A percentile compares a stretch with the other conserved stretches of the same genome.
These are phyloP conservation scores for Lipomyces orientalis DNA, from an alignment of 805 yeast genomes.

Conservation along the genomic window DNA sequence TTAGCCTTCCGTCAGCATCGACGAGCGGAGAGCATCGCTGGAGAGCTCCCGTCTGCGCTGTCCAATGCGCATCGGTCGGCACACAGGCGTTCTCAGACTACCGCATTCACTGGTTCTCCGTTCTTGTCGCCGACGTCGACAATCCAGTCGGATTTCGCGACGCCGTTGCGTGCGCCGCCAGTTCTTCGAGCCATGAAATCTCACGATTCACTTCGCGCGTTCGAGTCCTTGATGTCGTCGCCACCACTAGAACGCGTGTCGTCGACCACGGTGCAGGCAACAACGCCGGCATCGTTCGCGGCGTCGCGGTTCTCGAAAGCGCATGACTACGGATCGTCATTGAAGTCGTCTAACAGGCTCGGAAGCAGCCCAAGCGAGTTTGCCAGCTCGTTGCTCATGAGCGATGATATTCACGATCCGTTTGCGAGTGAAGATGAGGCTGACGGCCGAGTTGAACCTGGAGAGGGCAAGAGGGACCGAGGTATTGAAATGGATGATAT, in stretches of 20 bases:
- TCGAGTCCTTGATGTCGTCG: constrained; percentile 19
- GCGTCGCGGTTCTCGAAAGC: not conserved
- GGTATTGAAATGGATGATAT: constrained; percentile 34
- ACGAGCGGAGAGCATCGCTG: constrained; percentile 8
- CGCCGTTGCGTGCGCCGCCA: not conserved
- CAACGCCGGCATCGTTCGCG: not conserved
- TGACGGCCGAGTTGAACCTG: not conserved
- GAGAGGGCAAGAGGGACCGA: constrained; percentile 5
- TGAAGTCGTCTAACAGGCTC: not conserved
- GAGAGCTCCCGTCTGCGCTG: not conserved
- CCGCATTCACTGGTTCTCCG: not conserved
- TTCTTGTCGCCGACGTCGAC: not conserved
- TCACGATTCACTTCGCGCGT: constrained; percentile 25
- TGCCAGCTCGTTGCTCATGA: constrained; percentile 15
- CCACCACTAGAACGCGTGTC: not conserved
- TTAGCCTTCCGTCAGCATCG: constrained; percentile 7
- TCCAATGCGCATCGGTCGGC: not conserved
- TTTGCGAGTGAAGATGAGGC: constrained; percentile 11
- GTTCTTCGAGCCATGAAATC: constrained; percentile 12
- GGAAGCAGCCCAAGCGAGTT: constrained; percentile 20
- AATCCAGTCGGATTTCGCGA: not conserved
- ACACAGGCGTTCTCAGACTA: not conserved
- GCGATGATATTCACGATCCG: constrained; percentile 20
- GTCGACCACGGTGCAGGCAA: not conserved
- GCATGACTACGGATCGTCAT: not conserved